Evolutionary conservation across 208 protist species (phyloP).

Genomic region (Acanthamoeba culbertsoni): DNA sequence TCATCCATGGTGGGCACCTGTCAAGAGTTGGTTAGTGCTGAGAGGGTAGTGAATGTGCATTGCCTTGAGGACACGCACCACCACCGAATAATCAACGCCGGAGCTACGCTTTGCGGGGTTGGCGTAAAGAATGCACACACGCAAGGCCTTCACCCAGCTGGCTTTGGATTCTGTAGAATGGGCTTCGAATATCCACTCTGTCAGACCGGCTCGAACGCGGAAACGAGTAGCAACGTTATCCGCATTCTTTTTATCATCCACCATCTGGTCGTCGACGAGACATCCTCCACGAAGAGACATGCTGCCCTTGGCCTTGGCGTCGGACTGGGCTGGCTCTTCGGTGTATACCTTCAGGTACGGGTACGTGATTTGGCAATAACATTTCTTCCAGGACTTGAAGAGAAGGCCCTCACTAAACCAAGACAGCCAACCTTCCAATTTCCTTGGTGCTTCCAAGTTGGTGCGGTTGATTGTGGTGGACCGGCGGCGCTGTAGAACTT

Average conservation of each 20-base stretch:
- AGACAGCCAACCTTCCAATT: not conserved
- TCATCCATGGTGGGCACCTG: too few species aligned
- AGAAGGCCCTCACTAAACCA: not conserved
- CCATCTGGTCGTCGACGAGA: not conserved
- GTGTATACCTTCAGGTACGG: slow-evolving; percentile 1
- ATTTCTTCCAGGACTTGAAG: slow-evolving; percentile 33
- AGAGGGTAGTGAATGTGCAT: not conserved
- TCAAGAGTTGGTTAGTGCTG: too few species aligned
- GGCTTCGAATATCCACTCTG: not conserved
- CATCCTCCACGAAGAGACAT: not conserved
- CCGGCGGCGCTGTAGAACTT: not conserved
- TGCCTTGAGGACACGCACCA: not conserved
- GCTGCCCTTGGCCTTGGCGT: not conserved
- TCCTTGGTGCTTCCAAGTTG: not conserved
- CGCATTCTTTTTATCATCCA: not conserved
- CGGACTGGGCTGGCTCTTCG: not conserved
- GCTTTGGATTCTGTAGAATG: not conserved
- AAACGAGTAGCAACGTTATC: not conserved
- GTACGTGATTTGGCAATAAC: slow-evolving; percentile 9
- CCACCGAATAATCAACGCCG: not conserved
- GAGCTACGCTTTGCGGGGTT: not conserved
- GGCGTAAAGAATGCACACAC: not conserved
- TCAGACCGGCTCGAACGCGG: not conserved
- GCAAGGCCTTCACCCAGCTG: not conserved
- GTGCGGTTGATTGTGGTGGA: not conserved